A percentile compares a stretch with the other conserved stretches of the same genome.
These are phyloP conservation scores for Fusarium transvaalense DNA, from an alignment of 2,329 filamentous ascomycete genomes.

Conservation along the genomic window DNA sequence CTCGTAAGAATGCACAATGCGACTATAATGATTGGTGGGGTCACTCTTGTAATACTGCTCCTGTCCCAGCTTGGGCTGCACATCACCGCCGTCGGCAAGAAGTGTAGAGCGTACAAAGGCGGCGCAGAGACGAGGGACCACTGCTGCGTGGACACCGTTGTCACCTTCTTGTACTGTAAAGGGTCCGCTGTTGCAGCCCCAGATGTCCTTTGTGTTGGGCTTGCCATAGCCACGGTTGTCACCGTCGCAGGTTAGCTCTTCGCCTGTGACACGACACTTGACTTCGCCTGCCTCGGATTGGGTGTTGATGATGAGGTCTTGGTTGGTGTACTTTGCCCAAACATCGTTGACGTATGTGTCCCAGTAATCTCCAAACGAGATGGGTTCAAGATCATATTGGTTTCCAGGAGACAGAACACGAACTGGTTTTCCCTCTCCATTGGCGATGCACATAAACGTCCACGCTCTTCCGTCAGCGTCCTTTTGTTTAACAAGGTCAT, in stretches of 20 bases:
- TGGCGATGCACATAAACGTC: constrained; percentile 59
- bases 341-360: constrained; percentile 60
- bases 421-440: constrained; percentile 53
- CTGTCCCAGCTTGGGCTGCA: constrained; percentile 57
- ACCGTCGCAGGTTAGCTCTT: constrained; percentile 56
- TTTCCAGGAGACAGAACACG: constrained; percentile 61
- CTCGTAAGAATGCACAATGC: constrained; percentile 71
- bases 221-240: constrained; percentile 60
- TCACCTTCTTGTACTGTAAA: constrained; percentile 56
- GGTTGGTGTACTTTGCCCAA: constrained; percentile 57
- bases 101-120: constrained; percentile 64
- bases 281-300: constrained; percentile 57
- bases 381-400: constrained; percentile 53
- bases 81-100: constrained; percentile 60
- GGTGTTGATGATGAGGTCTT: constrained; percentile 59
- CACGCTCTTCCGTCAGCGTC: constrained; percentile 57
- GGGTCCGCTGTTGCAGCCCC: constrained; percentile 63
- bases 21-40: constrained; percentile 68
- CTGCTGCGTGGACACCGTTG: constrained; percentile 57
- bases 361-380: constrained; percentile 59
- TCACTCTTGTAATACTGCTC: constrained; percentile 60
- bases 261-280: constrained; percentile 54
- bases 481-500: constrained; percentile 55
- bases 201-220: constrained; percentile 61
- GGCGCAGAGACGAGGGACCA: constrained; percentile 63